Conservation (phyloP, 169 alveolate species). For the Plasmodium cynomolgi region DNA sequence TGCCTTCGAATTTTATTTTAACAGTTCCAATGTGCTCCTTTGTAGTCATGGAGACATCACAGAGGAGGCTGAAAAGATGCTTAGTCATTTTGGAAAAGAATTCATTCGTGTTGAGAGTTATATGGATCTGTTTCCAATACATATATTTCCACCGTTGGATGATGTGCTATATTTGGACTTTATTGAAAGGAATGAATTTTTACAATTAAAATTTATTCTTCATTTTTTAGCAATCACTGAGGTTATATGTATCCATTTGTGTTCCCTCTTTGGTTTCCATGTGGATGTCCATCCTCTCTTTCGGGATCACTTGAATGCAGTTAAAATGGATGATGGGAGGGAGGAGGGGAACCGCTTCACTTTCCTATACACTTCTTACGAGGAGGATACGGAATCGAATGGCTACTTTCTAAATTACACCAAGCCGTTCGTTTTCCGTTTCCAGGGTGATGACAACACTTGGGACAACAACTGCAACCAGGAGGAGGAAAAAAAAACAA, state of each 20-base stretch:
- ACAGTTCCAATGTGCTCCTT: neutral
- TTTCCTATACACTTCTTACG: slow-evolving; percentile 29
- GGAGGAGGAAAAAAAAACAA: neutral
- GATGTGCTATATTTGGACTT: slow-evolving; percentile 14
- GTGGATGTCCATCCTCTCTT: neutral
- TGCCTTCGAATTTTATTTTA: slow-evolving; percentile 11
- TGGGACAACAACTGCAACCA: neutral
- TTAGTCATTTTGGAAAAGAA: neutral
- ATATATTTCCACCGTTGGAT: slow-evolving; percentile 20
- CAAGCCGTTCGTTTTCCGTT: slow-evolving; percentile 40
- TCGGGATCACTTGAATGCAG: slow-evolving; percentile 28
- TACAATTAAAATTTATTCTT: slow-evolving; percentile 46
- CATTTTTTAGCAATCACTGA: slow-evolving; percentile 56
- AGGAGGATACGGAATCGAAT: neutral
- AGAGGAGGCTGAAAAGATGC: neutral
- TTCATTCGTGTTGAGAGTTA: slow-evolving; percentile 20
- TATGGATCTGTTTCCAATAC: slow-evolving; percentile 18
- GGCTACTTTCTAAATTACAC: slow-evolving; percentile 25
- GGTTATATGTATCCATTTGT: slow-evolving; percentile 20
- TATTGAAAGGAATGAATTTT: slow-evolving; percentile 16
- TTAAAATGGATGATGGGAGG: slow-evolving; percentile 23
- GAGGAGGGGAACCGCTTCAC: slow-evolving; percentile 21
- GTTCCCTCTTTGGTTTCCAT: slow-evolving; percentile 18
- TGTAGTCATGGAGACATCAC: slow-evolving; percentile 2
- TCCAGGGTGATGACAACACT: neutral